A percentile compares a stretch with the other conserved stretches of the same genome.
Evolutionary conservation across 1,284 basidiomycete species (phyloP).

Genomic region (Athelia psychrophila): DNA sequence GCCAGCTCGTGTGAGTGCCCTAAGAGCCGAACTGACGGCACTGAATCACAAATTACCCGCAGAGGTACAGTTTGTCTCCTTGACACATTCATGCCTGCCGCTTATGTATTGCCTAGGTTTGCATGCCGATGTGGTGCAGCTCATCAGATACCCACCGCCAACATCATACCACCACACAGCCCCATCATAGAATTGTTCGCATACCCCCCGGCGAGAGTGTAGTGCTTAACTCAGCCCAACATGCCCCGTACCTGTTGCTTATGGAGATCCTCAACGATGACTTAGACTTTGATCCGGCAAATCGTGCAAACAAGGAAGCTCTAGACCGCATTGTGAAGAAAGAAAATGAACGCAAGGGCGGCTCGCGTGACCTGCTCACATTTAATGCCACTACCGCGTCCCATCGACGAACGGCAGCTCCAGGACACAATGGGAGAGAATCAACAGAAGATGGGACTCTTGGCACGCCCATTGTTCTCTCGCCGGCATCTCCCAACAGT

Average conservation of each 20-base stretch:
- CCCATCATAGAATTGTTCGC: conserved; percentile 94
- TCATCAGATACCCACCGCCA: conserved; percentile 57
- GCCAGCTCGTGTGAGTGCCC: conserved; percentile 90
- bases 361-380: conserved; percentile 48
- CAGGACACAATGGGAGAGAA: conserved; percentile 19
- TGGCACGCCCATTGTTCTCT: conserved; percentile 18
- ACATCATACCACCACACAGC: conserved; percentile 43
- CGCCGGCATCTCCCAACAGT: conserved; percentile 18
- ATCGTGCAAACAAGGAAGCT: conserved; percentile 83
- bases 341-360: conserved; percentile 57
- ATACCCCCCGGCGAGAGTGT: conserved; percentile 98
- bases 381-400: conserved; percentile 32
- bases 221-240: conserved; percentile 96
- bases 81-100: background rate
- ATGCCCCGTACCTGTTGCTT: conserved; percentile 91
- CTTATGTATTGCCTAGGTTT: conserved; percentile 53
- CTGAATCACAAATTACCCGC: conserved; percentile 96
- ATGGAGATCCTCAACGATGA: conserved; percentile 92
- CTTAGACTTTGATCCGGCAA: conserved; percentile 89
- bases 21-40: conserved; percentile 93
- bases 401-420: conserved; percentile 17
- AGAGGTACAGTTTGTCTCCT: conserved; percentile 53
- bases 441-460: conserved; percentile 16
- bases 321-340: conserved; percentile 82
- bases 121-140: conserved; percentile 95